These are phyloP conservation scores for Saksenaea oblongispora DNA, from an alignment of 371 early-diverging fungal species.

Conservation along the genomic window DNA sequence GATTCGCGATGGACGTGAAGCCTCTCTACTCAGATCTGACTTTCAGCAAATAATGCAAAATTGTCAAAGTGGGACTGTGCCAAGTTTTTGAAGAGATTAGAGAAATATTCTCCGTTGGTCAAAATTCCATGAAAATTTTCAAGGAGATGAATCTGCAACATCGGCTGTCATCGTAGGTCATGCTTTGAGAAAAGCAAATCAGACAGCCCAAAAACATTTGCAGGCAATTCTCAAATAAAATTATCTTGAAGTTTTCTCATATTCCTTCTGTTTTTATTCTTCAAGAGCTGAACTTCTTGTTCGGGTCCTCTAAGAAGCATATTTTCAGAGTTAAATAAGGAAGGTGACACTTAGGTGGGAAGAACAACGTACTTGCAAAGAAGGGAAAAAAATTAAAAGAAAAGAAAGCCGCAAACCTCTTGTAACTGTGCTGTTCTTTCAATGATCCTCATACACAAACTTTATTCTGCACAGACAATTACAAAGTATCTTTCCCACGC, in stretches of 20 bases:
- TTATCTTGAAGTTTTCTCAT: not conserved
- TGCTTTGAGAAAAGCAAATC: not conserved
- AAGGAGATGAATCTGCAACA: not conserved
- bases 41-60: not conserved
- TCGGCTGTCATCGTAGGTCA: not conserved
- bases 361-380: too few species aligned
- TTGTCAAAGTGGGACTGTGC: not conserved
- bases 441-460: too few species aligned
- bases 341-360: too few species aligned
- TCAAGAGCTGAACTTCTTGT: not conserved
- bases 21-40: not conserved
- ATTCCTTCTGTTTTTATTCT: not conserved
- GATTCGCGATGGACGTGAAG: not conserved
- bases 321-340: too few species aligned
- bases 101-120: not conserved
- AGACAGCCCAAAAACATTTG: too few species aligned
- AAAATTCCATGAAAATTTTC: not conserved
- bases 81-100: not conserved
- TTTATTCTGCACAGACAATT: too few species aligned
- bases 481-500: too few species aligned
- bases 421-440: too few species aligned
- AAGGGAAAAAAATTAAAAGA: too few species aligned
- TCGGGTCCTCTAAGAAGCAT: not conserved
- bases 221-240: not conserved
- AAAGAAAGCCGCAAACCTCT: too few species aligned